Conservation (phyloP, 2,329 filamentous ascomycete species). For the Cladosporium sp. region DNA sequence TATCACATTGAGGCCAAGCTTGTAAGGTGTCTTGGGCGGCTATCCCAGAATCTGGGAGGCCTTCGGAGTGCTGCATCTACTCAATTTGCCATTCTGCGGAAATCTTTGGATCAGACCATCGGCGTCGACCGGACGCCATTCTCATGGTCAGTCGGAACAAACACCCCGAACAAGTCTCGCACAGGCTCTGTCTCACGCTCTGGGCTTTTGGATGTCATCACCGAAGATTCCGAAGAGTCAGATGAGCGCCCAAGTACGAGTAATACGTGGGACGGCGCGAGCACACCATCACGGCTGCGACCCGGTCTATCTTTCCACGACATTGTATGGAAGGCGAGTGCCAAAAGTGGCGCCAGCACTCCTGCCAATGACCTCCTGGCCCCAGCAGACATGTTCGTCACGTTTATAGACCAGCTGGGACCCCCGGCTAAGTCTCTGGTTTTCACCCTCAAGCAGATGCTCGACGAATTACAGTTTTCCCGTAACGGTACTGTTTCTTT, state of each 20-base stretch:
- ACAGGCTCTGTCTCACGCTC: conserved; percentile 13
- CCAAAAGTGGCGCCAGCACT: conserved; percentile 16
- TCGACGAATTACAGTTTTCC: conserved; percentile 79
- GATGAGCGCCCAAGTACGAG: conserved; percentile 24
- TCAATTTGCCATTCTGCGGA: conserved; percentile 65
- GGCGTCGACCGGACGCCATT: background rate
- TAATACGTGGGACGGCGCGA: conserved; percentile 5
- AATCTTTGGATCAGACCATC: conserved; percentile 4
- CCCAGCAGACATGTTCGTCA: conserved; percentile 82
- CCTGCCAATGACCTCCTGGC: conserved; percentile 10
- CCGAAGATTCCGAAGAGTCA: conserved; percentile 42
- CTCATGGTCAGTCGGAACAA: conserved; percentile 4
- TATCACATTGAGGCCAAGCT: conserved; percentile 78
- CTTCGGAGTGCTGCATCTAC: conserved; percentile 84
- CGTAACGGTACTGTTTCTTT: conserved; percentile 58
- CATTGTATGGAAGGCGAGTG: background rate
- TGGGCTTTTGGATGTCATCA: conserved; percentile 45
- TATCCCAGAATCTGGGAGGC: conserved; percentile 87
- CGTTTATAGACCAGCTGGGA: conserved; percentile 85
- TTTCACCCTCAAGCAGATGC: conserved; percentile 82
- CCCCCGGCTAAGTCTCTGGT: conserved; percentile 97
- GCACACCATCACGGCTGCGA: background rate
- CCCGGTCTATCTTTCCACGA: background rate
- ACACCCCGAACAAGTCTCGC: conserved; percentile 4
- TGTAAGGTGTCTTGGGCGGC: conserved; percentile 78